Evolutionary conservation across 495 filamentous ascomycete genomes (phyloP).

Genomic region (Xylaria castorea): DNA sequence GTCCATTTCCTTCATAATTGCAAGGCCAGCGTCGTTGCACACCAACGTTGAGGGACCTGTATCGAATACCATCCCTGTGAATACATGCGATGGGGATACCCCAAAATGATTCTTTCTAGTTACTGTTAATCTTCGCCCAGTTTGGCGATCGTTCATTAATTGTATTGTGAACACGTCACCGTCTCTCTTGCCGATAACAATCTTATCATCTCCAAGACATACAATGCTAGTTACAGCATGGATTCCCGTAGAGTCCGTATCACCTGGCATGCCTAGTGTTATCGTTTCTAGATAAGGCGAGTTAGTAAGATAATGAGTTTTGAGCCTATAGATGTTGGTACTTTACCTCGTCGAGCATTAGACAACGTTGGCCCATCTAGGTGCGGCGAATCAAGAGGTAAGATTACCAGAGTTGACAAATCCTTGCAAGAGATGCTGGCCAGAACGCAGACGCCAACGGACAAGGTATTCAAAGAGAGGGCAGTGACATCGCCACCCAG

Average conservation of each 20-base stretch:
- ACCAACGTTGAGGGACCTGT: conserved; percentile 31
- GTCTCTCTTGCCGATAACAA: conserved; percentile 51
- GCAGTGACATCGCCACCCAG: conserved; percentile 51
- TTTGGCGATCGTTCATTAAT: neutral
- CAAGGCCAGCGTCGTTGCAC: conserved; percentile 37
- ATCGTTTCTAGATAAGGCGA: neutral
- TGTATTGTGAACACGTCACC: conserved; percentile 51
- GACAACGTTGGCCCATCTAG: neutral
- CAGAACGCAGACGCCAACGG: conserved; percentile 34
- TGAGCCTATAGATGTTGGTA: neutral
- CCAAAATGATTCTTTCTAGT: conserved; percentile 29
- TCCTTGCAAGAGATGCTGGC: conserved; percentile 41
- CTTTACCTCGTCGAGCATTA: conserved; percentile 18
- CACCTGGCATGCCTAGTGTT: neutral
- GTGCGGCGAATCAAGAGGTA: conserved; percentile 25
- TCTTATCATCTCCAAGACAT: conserved; percentile 42
- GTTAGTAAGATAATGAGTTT: neutral
- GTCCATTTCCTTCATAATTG: conserved; percentile 32
- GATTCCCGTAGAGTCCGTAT: neutral
- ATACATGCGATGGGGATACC: conserved; percentile 31
- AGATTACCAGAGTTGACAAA: conserved; percentile 37
- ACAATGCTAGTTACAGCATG: conserved; percentile 29
- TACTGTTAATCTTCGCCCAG: neutral
- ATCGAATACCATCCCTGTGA: conserved; percentile 29
- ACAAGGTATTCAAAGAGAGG: conserved; percentile 38